Evolutionary conservation across 306 rosid genomes (phyloP), one percentile per base, ranked within the genome.

Genomic region (Castanea crenata): DNA sequence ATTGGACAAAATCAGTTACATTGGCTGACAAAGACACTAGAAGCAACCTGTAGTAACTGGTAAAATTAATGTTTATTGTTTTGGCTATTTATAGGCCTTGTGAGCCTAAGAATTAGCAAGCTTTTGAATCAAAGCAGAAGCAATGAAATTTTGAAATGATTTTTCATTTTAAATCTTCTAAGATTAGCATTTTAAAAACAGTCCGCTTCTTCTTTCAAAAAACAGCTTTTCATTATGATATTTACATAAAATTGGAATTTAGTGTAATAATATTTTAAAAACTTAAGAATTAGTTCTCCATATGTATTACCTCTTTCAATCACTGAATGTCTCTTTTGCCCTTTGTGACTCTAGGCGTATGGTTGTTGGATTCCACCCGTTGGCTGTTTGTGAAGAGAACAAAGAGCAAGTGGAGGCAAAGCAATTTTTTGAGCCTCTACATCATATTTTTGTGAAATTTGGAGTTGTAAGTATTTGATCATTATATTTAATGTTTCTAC

Each of bases 31-130:
- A 77, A 62, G 59, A 84, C 82, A 56, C 80, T 91, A 69, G 83
- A 87, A 83, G 32, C 21, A 29, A 83, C 81, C 76, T 46, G 38
- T 70, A 79, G 90, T 76, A 80, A 82, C 90, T 91, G 92, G 95
- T 91, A 88, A 83, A 51, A 19, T 38, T 77, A 32, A 73, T 34
- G 11, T 59, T 16, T 35, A 7, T 69, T 5, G 8, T 52, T 7
- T 68, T 73, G 62, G 20, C 71, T 73, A 6, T 25, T 44, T 55
- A 19, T 15, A 67, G 49, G 55, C 6, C 27, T 74, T 74, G 23
- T 18, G 69, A 11, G 55, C 16, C 31, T 58, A 20, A 13, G 18
- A 25, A 68, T 18, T 49, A 6, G 13, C 75, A 49, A 41, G 41
- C 35, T 49, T 49, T 71, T 44, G 34, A 21, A 44, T 49, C 34